Evolutionary conservation across 257 asterid species (phyloP).

Genomic region (Jacaranda mimosifolia): DNA sequence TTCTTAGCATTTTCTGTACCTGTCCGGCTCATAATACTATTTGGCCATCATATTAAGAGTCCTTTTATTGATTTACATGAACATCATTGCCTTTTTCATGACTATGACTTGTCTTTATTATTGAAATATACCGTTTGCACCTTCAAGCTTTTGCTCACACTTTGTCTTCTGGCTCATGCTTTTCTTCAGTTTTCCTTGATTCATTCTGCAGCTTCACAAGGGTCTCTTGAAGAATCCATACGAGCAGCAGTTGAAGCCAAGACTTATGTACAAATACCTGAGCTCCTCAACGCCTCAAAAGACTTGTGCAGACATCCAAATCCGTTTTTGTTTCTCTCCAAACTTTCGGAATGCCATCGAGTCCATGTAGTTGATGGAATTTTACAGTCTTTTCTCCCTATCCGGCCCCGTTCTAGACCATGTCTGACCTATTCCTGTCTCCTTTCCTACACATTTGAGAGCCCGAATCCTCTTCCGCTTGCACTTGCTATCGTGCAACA

Average conservation of each 20-base stretch:
- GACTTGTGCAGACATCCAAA: conserved; percentile 47
- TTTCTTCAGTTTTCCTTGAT: conserved; percentile 31
- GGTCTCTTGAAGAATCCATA: conserved; percentile 55
- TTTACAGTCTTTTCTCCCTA: conserved; percentile 61
- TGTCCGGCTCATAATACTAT: not conserved
- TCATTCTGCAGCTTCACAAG: conserved; percentile 33
- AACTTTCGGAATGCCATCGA: conserved; percentile 47
- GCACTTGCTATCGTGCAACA: conserved; percentile 74
- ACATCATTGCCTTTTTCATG: too few relatives aligned
- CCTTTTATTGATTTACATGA: not conserved
- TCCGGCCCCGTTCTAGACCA: conserved; percentile 71
- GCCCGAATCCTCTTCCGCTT: conserved; percentile 64
- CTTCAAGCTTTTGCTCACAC: conserved; percentile 10
- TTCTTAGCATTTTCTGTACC: not conserved
- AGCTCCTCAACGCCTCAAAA: conserved; percentile 50
- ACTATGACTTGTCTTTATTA: not conserved
- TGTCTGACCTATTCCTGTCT: conserved; percentile 63
- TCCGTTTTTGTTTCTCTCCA: conserved; percentile 55
- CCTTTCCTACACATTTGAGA: conserved; percentile 66
- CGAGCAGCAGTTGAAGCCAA: conserved; percentile 63
- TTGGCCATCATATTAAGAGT: not conserved
- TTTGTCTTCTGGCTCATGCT: conserved; percentile 25
- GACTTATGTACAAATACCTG: conserved; percentile 63
- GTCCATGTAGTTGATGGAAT: conserved; percentile 57
- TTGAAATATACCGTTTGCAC: conserved; percentile 24